Evolutionary conservation across 495 filamentous ascomycete species (phyloP).

Genomic region (Wilcoxina mikolae): DNA sequence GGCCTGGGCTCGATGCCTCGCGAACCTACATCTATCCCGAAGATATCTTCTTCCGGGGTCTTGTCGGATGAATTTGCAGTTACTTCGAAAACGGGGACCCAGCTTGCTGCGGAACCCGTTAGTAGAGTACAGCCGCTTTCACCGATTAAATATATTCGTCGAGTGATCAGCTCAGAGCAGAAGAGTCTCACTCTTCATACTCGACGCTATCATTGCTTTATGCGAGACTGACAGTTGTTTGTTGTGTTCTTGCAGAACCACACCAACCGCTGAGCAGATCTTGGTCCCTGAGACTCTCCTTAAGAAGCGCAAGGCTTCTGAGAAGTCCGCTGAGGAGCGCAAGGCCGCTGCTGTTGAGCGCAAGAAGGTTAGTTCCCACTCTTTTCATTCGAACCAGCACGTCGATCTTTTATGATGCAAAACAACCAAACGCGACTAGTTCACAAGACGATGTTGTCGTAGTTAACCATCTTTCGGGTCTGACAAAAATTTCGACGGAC

Average conservation of each 20-base stretch:
- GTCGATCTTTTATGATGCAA: constrained; percentile 46
- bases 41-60: constrained; percentile 44
- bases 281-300: constrained; percentile 95
- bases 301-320: constrained; percentile 99
- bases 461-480: constrained; percentile 99
- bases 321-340: constrained; percentile 86
- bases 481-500: constrained; percentile 41
- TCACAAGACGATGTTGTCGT: constrained; percentile 81
- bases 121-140: constrained; percentile 34
- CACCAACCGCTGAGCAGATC: constrained; percentile 80
- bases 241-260: constrained; percentile 44
- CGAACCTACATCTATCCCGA: constrained; percentile 35
- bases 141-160: constrained; percentile 66
- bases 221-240: constrained; percentile 54
- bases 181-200: constrained; percentile 73
- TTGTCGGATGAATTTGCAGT: constrained; percentile 59
- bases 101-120: constrained; percentile 8
- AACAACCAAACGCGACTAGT: constrained; percentile 69
- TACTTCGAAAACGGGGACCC: constrained; percentile 11
- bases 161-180: constrained; percentile 78
- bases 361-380: constrained; percentile 61
- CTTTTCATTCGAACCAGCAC: constrained; percentile 3
- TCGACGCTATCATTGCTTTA: constrained; percentile 59
- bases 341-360: constrained; percentile 64
- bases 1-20: constrained; percentile 33